Evolutionary conservation across 2,329 filamentous ascomycete genomes (phyloP), one percentile per base, ranked within the genome.

Genomic region (Penicillium sp.): DNA sequence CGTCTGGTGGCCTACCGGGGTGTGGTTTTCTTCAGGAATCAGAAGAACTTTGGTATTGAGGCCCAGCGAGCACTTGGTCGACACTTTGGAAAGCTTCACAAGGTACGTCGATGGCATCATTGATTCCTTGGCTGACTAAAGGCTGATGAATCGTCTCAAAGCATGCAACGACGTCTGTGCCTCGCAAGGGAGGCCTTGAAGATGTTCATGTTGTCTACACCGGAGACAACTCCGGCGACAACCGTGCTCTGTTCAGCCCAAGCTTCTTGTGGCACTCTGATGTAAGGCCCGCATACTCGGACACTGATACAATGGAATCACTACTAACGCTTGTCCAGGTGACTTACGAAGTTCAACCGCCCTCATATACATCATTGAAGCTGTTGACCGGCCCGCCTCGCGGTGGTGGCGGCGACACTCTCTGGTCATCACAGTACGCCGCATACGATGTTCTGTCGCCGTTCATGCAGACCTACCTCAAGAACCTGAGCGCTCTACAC

Each of bases 341-440:
- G 9, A 78, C 77, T 1, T 80, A 79, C 36, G 77, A 80, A 54
- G 51, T 76, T 6, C 76, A 79, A 56, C 76, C 77, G 13, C 75
- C 76, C 7, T 78, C 75, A 2, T 79, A 79, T 56, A 79, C 76
- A 7, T 74, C 70, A 2, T 63, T 80, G 14, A 78, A 77, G 52
- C 60, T 80, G 2, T 65, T 79, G 6, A 67, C 69, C 1, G 75
- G 75, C 1, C 77, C 77, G 23, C 73, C 76, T 5, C 66, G 68
- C 5, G 77, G 77, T 17, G 77, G 73, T 8, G 77, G 77, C 15
- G 76, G 76, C 23, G 76, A 79, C 48, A 79, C 76, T 0, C 68
- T 78, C 27, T 79, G 76, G 76, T 73, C 75, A 2, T 77, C 73
- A 1, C 74, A 77, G 50, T 80, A 80, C 48, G 78, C 75, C 5